Evolutionary conservation across 2,329 filamentous ascomycete genomes (phyloP), one percentile per base, ranked within the genome.

Genomic region (Phoma sp.): DNA sequence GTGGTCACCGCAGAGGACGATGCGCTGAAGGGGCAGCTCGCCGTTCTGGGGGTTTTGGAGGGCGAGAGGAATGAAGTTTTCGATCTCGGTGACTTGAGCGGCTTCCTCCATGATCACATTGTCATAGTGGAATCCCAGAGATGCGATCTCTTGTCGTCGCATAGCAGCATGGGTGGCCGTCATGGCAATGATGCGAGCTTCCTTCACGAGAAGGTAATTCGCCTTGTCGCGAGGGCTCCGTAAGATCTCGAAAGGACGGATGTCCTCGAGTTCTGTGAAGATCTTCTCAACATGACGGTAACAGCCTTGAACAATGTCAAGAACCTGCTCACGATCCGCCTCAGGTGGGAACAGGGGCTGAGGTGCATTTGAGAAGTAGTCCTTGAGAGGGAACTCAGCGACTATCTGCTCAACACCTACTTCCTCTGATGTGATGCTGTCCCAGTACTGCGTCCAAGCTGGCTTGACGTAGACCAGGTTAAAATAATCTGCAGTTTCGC

Each of bases 41-140:
- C 89, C 89, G 45, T 88, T 80, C 61, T 86, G 85, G 17, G 89
- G 86, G 59, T 90, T 91, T 72, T 99, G 96, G 76, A 99, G 83
- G n/a, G 93, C 90, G 47, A 96, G 81, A 0, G 95, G 95, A 60
- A 99, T 92, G 76, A 99, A 98, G 60, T 92, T 96, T 73, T 99
- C 95, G 38, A 97, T 90, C 74, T 99, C 95, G 0, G 93, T 99
- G 69, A 99, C 93, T 71, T 99, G 95, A 11, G 95, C 95, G 5
- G 95, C 93, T 81, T 99, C 95, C 78, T 99, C 95, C 90, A 99
- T 97, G 47, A 99, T 84, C 11, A 99, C 90, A 61, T 96, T 99
- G 79, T 98, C 93, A 68, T 99, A 99, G 64, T 92, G 91, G 77
- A 99, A 99, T 14, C 93, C 93, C n/a, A 98, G 83, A 14, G 85